phyloP scores from a whole-genome alignment of 2,329 filamentous ascomycete species.

The Aureobasidium sp. region DNA sequence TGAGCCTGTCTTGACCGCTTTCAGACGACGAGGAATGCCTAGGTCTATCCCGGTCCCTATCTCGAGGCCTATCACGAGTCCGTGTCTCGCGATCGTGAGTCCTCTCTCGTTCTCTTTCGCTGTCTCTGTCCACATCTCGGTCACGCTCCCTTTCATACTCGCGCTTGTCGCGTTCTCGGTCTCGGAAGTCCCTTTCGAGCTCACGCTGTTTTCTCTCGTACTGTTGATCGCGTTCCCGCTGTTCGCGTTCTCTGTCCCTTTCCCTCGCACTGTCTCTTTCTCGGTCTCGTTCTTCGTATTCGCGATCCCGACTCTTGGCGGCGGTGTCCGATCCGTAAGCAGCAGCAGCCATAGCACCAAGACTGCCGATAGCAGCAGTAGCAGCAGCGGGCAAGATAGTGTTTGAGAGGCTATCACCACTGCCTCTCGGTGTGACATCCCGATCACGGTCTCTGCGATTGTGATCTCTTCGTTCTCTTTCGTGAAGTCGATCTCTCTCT shows the following conservation, averaged over 20 bases:
- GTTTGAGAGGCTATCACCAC: conserved; percentile 16
- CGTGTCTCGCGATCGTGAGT: conserved; percentile 16
- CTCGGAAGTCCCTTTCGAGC: conserved; percentile 13
- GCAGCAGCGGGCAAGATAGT: conserved; percentile 18
- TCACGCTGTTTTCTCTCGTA: conserved; percentile 8
- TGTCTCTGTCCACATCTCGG: conserved; percentile 20
- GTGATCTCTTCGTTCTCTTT: conserved; percentile 24
- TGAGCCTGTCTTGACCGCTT: conserved; percentile 6
- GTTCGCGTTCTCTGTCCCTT: conserved; percentile 11
- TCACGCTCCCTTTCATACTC: conserved; percentile 23
- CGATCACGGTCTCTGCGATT: conserved; percentile 28
- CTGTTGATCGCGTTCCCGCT: conserved; percentile 16
- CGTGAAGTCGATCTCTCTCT: conserved; percentile 18
- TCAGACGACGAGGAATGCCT: conserved; percentile 18
- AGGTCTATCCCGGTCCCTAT: conserved; percentile 22
- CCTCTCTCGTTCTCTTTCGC: conserved; percentile 23
- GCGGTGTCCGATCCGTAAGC: conserved; percentile 16
- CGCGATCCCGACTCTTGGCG: conserved; percentile 17
- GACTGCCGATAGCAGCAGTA: conserved; percentile 17
- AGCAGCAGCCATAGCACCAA: conserved; percentile 19
- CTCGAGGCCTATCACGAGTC: conserved; percentile 23
- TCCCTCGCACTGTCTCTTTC: conserved; percentile 20
- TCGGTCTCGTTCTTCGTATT: conserved; percentile 21
- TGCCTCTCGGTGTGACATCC: conserved; percentile 20
- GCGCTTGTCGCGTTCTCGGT: conserved; percentile 16